phyloP scores from a whole-genome alignment of 2,329 filamentous ascomycete species.

The Exophiala sideris region DNA sequence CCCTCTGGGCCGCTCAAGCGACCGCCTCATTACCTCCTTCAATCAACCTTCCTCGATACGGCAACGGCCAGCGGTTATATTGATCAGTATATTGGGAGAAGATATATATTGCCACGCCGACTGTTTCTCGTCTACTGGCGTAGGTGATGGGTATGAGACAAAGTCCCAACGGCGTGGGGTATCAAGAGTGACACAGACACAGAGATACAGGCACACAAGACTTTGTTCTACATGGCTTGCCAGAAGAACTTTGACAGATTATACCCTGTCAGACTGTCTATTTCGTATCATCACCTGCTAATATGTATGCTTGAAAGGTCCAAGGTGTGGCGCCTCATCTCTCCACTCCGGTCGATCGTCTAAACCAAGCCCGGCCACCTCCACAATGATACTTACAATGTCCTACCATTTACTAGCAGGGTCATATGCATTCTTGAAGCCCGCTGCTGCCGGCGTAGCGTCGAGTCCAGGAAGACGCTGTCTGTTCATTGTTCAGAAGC shows the following conservation, averaged over 20 bases:
- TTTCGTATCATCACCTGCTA: neutral
- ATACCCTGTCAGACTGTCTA: neutral
- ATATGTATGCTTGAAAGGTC: neutral
- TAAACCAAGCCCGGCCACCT: neutral
- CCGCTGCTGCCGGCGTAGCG: neutral
- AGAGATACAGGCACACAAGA: no score
- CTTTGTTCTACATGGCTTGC: no score
- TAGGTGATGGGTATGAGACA: neutral
- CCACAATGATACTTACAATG: neutral
- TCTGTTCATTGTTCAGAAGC: neutral
- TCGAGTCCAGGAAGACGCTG: neutral
- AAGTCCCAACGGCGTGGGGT: neutral
- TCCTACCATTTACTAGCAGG: neutral
- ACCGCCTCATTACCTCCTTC: neutral
- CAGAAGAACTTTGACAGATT: no score
- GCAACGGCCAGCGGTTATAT: conserved; percentile 6
- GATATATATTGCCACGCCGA: conserved; percentile 8
- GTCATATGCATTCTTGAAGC: neutral
- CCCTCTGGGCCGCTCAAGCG: neutral
- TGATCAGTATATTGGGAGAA: conserved; percentile 4
- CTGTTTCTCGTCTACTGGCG: neutral
- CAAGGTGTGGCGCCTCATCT: neutral
- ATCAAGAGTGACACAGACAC: neutral
- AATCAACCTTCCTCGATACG: neutral
- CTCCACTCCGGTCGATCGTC: neutral